Evolutionary conservation across 129 eudicot species (phyloP), one percentile per base, ranked within the genome.

Genomic region (Centella asiatica): DNA sequence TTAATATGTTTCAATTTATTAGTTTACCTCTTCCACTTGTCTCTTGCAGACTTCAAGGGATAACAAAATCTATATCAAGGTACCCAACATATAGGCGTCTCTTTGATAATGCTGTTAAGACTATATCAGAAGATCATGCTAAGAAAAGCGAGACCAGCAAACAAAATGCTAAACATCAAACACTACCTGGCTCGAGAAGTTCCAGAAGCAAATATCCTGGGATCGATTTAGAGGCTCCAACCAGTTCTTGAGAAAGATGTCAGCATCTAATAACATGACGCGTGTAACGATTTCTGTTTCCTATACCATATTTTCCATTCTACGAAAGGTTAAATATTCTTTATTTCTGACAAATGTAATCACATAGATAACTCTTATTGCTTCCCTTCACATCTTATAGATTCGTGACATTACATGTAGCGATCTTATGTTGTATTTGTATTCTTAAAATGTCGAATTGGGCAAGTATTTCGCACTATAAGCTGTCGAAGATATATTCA

Each of bases 41-140:
- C 40, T 54, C 18, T 12, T 70, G 63, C 60, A 89, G 95, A 36
- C 89, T 89, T 56, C 89, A 72, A 71, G 97, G 97, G 42, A 90
- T 90, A 65, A 90, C 87, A 17, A 86, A 81, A 53, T 86, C 89
- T 20, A 73, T 90, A 69, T 83, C 95, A 10, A 90, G 95, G 67
- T 90, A 78, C 68, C 97, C 95, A 1, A 90, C 97, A 34, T 86
- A 72, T 40, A 79, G 87, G 59, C 89, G 97, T 19, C 97, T 89
- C 22, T 86, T 86, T 60, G 97, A 86, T 62, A 62, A 25, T 59
- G 78, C 88, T 51, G 68, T 75, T 24, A 84, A 77, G 75, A 76
- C 65, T 13, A 72, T 90, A 27, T 70, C 78, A 6, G 94, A 87
- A 32, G 81, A 81, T 18, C 83, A 81, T 51, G 83, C 72, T 20